Conservation (phyloP, 768 basidiomycete genomes). For the Mycena vulgaris region DNA sequence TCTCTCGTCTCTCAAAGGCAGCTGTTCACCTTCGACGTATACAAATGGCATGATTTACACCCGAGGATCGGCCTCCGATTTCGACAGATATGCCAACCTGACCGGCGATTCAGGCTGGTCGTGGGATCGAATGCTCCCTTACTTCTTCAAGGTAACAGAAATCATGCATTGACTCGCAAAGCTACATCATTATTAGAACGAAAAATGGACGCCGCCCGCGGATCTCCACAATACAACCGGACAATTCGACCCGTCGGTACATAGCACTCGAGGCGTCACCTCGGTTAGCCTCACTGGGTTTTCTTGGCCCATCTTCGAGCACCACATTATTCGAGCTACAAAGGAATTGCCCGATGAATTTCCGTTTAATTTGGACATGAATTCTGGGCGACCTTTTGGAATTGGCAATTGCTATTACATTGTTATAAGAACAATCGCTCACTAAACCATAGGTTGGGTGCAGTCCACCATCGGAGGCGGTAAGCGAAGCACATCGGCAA, state of each 20-base stretch:
- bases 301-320: slow-evolving; percentile 41
- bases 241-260: slow-evolving; percentile 54
- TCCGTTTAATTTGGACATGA: slow-evolving; percentile 48
- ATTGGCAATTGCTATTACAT: too few relatives aligned
- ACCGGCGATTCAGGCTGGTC: slow-evolving; percentile 54
- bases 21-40: neutral
- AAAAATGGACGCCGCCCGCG: slow-evolving; percentile 52
- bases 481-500: slow-evolving; percentile 47
- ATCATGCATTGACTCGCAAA: neutral
- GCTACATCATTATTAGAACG: slow-evolving; percentile 52
- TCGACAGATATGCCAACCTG: slow-evolving; percentile 46
- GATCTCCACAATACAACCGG: slow-evolving; percentile 57
- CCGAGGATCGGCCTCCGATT: slow-evolving; percentile 50
- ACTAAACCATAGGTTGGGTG: slow-evolving; percentile 40
- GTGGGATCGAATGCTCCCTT: slow-evolving; percentile 51
- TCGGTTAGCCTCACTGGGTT: slow-evolving; percentile 49
- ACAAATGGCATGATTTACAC: slow-evolving; percentile 46
- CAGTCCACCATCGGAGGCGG: slow-evolving; percentile 44
- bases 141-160: slow-evolving; percentile 42
- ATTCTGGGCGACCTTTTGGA: slow-evolving; percentile 47
- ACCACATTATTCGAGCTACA: slow-evolving; percentile 48
- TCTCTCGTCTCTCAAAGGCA: neutral
- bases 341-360: slow-evolving; percentile 33
- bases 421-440: slow-evolving; percentile 22
- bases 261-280: slow-evolving; percentile 51